These are phyloP conservation scores for Coniferiporia sulphurascens DNA, from an alignment of 1,284 basidiomycete species.

Conservation along the genomic window DNA sequence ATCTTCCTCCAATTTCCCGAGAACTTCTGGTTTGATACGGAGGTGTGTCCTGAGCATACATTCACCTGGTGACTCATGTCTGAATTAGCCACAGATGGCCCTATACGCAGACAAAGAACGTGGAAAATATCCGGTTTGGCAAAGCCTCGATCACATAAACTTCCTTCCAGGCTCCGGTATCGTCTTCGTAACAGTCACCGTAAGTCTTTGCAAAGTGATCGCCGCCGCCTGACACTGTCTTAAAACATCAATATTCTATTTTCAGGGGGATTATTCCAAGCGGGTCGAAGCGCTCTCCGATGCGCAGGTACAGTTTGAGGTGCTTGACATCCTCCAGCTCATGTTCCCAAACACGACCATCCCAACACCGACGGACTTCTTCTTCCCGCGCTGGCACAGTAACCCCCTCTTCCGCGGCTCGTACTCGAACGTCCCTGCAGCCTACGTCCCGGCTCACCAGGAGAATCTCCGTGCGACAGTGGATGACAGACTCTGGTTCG, in stretches of 20 bases:
- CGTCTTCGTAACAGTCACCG: slow-evolving; percentile 62
- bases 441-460: slow-evolving; percentile 49
- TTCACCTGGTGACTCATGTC: neutral
- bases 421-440: slow-evolving; percentile 66
- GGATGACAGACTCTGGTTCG: slow-evolving; percentile 50
- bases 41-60: slow-evolving; percentile 35
- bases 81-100: slow-evolving; percentile 39
- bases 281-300: slow-evolving; percentile 52
- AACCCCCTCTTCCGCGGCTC: slow-evolving; percentile 60
- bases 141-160: slow-evolving; percentile 53
- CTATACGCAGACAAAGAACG: slow-evolving; percentile 61
- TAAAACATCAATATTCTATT: neutral
- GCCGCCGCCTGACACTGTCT: neutral
- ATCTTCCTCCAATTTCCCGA: slow-evolving; percentile 62
- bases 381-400: slow-evolving; percentile 51
- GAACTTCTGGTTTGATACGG: slow-evolving; percentile 66
- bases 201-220: slow-evolving; percentile 25
- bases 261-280: slow-evolving; percentile 51
- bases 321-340: slow-evolving; percentile 46
- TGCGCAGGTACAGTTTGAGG: slow-evolving; percentile 44
- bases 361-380: slow-evolving; percentile 50
- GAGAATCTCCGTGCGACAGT: slow-evolving; percentile 56
- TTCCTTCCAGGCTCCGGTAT: slow-evolving; percentile 61
- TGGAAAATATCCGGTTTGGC: slow-evolving; percentile 67
- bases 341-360: slow-evolving; percentile 55